Evolutionary conservation across 1,284 basidiomycete species (phyloP).

Genomic region (Ganoderma resinaceum): DNA sequence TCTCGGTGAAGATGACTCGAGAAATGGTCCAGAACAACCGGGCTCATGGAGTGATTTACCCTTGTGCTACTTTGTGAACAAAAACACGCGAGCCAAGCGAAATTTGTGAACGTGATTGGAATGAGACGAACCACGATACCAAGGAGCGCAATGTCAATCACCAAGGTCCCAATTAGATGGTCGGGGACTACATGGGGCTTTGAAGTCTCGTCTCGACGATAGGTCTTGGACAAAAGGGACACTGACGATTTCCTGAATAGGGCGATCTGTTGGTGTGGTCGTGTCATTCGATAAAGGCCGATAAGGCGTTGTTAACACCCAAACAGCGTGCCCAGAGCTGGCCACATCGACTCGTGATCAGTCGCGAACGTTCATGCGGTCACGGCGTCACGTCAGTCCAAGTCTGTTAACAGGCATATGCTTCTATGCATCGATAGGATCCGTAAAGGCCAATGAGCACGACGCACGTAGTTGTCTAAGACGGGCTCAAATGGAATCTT

Average conservation of each 20-base stretch:
- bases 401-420: background rate
- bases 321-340: background rate
- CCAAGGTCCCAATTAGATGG: background rate
- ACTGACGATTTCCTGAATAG: background rate
- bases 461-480: slow-evolving; percentile 14
- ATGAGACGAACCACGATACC: background rate
- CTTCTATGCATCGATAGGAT: background rate
- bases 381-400: background rate
- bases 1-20: background rate
- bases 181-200: background rate
- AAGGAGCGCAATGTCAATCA: background rate
- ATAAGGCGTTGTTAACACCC: background rate
- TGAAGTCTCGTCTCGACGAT: background rate
- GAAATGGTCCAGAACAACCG: background rate
- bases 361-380: background rate
- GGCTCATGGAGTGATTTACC: background rate
- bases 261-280: background rate
- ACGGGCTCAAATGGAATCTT: slow-evolving; percentile 6
- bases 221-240: background rate
- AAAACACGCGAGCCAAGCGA: background rate
- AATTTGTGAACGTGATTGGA: background rate
- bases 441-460: background rate
- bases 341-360: background rate
- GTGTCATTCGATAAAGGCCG: background rate
- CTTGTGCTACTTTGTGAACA: background rate